Base-by-base conservation (phyloP, 768 basidiomycete genomes). In the Tulasnella sp. region DNA sequence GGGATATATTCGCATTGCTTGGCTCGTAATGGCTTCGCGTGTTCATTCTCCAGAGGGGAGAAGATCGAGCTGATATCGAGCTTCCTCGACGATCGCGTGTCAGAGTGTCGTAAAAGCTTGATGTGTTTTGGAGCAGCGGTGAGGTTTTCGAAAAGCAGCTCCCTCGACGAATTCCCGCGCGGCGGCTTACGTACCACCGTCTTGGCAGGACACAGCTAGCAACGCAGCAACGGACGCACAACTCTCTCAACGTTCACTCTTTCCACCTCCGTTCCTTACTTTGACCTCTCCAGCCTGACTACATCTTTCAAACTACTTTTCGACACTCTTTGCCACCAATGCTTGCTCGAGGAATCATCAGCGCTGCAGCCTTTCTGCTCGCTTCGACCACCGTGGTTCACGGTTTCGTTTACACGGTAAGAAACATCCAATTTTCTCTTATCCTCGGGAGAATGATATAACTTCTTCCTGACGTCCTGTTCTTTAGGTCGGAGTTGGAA, bases 401-500 rank as follows among this genome's bases (percentile, higher is more conserved):
- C 17, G 19, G 40, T 4, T 47, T 41, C 4, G 19, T 19, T 16
- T 69, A 69, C 32, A 69, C 40, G 34, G 67, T 69, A 36, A 69
- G 64, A n/a, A n/a, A 37, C 12, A 64, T 69, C 29, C 22, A 19
- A 36, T 66, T 37, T 35, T 66, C 14, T 12, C 36, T 14, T 4
- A 59, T 59, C 26, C 5, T 69, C 42, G 37, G 4, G 40, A 32
- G 16, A 26, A 34, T 44, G 22, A 1, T 69, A n/a, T 34, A 39
- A 22, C 44, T 41, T 29, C 16, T 47, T 44, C n/a, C 34, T 41
- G 29, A 29, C 19, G 17, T 42, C 39, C 37, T 63, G 32, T 41
- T 16, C 32, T 35, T n/a, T 63, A 71, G 69, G 69, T 71, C 36
- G 69, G 69, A 19, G 69, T 71, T 17, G 69, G 69, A 29, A 71